Base-by-base conservation (phyloP, 768 basidiomycete genomes). In the Tubosaeta brunneosetosa region DNA sequence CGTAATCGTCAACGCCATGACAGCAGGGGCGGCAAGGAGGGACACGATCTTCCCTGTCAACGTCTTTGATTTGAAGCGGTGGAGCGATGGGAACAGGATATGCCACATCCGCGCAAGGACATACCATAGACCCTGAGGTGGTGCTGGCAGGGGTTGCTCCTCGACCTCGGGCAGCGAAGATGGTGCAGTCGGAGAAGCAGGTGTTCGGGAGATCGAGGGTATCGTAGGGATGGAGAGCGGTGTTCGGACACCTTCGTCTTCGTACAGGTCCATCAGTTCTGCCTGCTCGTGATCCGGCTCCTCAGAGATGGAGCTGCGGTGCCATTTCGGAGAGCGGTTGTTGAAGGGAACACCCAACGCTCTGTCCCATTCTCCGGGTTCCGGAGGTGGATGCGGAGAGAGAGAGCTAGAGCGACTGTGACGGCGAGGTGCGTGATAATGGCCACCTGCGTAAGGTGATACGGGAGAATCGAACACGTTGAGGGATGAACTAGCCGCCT, bases 11-110 rank as follows among this genome's bases (percentile, higher is more conserved):
- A 99, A 72, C 4, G 77, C 74, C 67, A 97, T 73, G 2, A 99
- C 84, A 2, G 93, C 91, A 2, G 95, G 95, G 0, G 87, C 83
- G 3, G 93, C 91, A 51, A 97, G 78, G 25, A 95, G 58, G 0
- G 85, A 81, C 0, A 88, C 87, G 29, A 90, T 71, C 70, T 83
- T 83, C 1, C 86, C 87, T 11, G 86, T 59, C 46, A 84, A 58
- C 16, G 85, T 84, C 69, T 95, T 93, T 22, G 77, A 74, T 26
- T 71, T 53, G 67, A 97, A 89, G 46, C 81, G 75, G 50, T 86
- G 84, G 1, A 98, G 71, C 0, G 93, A 89, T 0, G 95, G 94
- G 70, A 95, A 95, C 6, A 98, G 74, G 6, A 83, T 82, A 57
- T 88, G 79, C 49, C 73, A 76, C 0, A 78, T 72, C 40, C 71